phyloP scores from a whole-genome alignment of 441 rosid genomes.

The Iberis amara region DNA sequence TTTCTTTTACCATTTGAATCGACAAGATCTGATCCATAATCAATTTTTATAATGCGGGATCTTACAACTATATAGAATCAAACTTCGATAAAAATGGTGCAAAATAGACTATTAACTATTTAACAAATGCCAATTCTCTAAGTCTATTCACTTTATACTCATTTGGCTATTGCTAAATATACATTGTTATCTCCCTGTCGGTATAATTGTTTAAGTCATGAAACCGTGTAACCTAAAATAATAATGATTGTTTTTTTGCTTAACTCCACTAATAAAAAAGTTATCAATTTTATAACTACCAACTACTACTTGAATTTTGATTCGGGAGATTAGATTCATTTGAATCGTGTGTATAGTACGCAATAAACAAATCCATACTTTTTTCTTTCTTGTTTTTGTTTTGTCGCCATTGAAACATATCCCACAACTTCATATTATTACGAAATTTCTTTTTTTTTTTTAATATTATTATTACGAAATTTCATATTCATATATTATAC shows the following conservation, averaged over 20 bases:
- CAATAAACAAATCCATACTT: conserved; percentile 8
- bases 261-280: conserved; percentile 21
- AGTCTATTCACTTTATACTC: conserved; percentile 4
- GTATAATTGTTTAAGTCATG: conserved; percentile 10
- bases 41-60: too few species aligned
- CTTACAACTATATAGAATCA: too few species aligned
- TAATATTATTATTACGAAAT: not conserved
- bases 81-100: too few species aligned
- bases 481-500: conserved; percentile 16
- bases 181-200: not conserved
- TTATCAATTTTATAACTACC: conserved; percentile 1
- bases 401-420: conserved; percentile 1
- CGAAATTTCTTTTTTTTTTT: too few species aligned
- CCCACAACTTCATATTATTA: too few species aligned
- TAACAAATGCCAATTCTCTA: too few species aligned
- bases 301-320: conserved; percentile 23
- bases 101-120: too few species aligned
- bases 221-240: conserved; percentile 14
- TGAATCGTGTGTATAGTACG: conserved; percentile 16
- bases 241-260: conserved; percentile 21
- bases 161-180: not conserved
- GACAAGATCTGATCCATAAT: too few species aligned
- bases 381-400: too few species aligned
- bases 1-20: too few species aligned
- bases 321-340: conserved; percentile 5